These are phyloP conservation scores for Alisma plantagoaquatica DNA, from an alignment of 106 monocot species.

Conservation along the genomic window DNA sequence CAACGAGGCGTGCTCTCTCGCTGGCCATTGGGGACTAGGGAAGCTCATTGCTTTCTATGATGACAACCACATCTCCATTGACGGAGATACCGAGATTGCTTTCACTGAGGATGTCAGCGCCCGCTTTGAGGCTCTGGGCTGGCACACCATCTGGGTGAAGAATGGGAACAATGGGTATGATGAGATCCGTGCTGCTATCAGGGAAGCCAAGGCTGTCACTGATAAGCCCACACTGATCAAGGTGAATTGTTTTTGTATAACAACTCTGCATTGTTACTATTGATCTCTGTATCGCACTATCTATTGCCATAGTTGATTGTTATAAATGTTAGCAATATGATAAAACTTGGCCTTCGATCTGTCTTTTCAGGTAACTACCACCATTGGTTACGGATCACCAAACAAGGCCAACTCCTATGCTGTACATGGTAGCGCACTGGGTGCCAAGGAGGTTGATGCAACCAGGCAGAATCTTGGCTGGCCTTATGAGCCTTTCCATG, in stretches of 20 bases:
- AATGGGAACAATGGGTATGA: conserved; percentile 82
- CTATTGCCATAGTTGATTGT: no score
- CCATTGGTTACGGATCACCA: conserved; percentile 67
- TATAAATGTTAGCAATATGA: background rate
- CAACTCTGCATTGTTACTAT: background rate
- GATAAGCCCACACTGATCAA: conserved; percentile 71
- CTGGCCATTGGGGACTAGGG: conserved; percentile 93
- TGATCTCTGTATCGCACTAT: background rate
- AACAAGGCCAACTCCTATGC: conserved; percentile 66
- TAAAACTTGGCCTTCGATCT: background rate
- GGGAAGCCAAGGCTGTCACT: conserved; percentile 66
- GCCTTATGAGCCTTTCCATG: conserved; percentile 58
- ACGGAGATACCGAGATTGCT: conserved; percentile 95
- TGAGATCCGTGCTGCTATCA: conserved; percentile 75
- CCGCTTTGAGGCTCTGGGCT: conserved; percentile 91
- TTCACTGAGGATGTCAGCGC: conserved; percentile 89
- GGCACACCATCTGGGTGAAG: conserved; percentile 99
- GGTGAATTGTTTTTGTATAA: conserved; percentile 13
- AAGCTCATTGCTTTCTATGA: conserved; percentile 95
- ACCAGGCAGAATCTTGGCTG: conserved; percentile 80
- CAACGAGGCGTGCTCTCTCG: conserved; percentile 75
- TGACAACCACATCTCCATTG: conserved; percentile 97
- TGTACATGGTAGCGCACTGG: conserved; percentile 86
- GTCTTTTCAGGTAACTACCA: conserved; percentile 45
- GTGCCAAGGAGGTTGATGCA: conserved; percentile 93